Percentiles rank a stretch among this genome's conserved stretches.
Conservation (phyloP, 345 rosid species). For the Stellera chamaejasme region DNA sequence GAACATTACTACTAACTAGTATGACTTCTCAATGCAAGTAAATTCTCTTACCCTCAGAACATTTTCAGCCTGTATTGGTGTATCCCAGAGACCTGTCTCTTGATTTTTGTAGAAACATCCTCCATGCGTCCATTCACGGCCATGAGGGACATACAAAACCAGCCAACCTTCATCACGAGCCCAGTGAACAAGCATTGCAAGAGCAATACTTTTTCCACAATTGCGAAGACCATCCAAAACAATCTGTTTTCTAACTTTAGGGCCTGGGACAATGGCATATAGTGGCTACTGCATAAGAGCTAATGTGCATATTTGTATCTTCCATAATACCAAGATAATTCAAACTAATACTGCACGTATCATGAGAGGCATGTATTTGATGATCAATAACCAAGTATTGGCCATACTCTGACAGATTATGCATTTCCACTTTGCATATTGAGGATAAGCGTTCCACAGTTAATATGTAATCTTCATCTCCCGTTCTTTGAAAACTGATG, state of each 20-base stretch:
- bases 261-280: slow-evolving; percentile 26
- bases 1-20: not conserved
- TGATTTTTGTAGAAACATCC: slow-evolving; percentile 79
- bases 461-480: too few relatives aligned
- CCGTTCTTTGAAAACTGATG: too few relatives aligned
- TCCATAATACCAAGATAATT: not conserved
- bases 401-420: too few relatives aligned
- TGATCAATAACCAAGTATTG: too few relatives aligned
- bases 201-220: slow-evolving; percentile 86
- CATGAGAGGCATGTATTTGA: not conserved
- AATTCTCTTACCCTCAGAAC: slow-evolving; percentile 64
- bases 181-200: slow-evolving; percentile 97
- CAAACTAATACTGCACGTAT: not conserved
- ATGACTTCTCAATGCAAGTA: slow-evolving; percentile 2
- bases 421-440: too few relatives aligned
- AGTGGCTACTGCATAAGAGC: not conserved
- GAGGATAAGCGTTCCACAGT: too few relatives aligned
- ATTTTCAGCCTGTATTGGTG: slow-evolving; percentile 81
- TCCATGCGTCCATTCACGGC: slow-evolving; percentile 89
- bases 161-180: slow-evolving; percentile 98
- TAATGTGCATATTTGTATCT: not conserved
- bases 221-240: slow-evolving; percentile 91
- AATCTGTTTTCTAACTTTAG: slow-evolving; percentile 64
- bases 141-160: slow-evolving; percentile 82
- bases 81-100: slow-evolving; percentile 85